Conservation (phyloP, 768 basidiomycete genomes). For the Tricholoma bakamatsutake region DNA sequence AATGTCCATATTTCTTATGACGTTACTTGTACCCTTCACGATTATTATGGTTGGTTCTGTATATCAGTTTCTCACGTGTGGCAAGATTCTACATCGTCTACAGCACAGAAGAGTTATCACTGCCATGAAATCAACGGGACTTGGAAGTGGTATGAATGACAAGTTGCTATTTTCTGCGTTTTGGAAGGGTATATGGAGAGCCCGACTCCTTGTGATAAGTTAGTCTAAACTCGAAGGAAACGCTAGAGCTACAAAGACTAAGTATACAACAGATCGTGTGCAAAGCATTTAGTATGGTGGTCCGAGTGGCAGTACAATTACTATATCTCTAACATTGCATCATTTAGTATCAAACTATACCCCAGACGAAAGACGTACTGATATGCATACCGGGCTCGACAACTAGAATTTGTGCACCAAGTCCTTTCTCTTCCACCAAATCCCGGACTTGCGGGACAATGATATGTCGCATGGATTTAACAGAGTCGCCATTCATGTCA, state of each 20-base stretch:
- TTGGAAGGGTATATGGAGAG: not conserved
- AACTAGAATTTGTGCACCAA: slow-evolving; percentile 68
- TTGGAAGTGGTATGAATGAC: too few relatives aligned
- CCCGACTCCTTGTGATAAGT: not conserved
- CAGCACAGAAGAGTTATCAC: too few relatives aligned
- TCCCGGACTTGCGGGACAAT: slow-evolving; percentile 71
- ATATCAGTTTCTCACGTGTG: not conserved
- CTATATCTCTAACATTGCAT: slow-evolving; percentile 29
- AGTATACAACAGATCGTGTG: slow-evolving; percentile 26
- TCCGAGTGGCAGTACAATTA: not conserved
- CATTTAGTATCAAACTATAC: not conserved
- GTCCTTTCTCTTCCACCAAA: slow-evolving; percentile 50
- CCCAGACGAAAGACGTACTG: slow-evolving; percentile 39
- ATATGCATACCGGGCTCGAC: slow-evolving; percentile 81
- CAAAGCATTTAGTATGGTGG: slow-evolving; percentile 4
- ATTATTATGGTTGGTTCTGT: slow-evolving; percentile 10
- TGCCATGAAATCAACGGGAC: too few relatives aligned
- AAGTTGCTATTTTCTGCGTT: not conserved
- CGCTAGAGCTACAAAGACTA: slow-evolving; percentile 37
- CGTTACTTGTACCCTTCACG: slow-evolving; percentile 20
- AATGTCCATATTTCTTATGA: slow-evolving; percentile 16
- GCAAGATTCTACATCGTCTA: not conserved
- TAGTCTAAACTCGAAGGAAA: slow-evolving; percentile 6
- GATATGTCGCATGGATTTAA: slow-evolving; percentile 51
- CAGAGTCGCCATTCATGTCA: slow-evolving; percentile 40